Evolutionary conservation across 805 yeast genomes (phyloP).

Genomic region (Saturnispora ahearnii): DNA sequence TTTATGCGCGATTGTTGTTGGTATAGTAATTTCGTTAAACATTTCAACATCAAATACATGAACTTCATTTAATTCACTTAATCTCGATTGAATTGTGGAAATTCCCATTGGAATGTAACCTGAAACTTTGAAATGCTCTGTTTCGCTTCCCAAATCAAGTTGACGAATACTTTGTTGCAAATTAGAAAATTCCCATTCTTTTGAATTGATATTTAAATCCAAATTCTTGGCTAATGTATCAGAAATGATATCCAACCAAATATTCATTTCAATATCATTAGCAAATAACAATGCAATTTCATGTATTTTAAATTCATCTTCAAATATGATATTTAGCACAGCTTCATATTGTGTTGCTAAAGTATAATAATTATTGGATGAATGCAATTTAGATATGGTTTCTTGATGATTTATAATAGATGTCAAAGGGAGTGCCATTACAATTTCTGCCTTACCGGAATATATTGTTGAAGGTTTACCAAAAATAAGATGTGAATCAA

Average conservation of each 20-base stretch:
- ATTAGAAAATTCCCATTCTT: constrained; percentile 19
- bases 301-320: constrained; percentile 31
- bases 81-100: not conserved
- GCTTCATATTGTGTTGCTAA: constrained; percentile 25
- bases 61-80: not conserved
- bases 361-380: constrained; percentile 22
- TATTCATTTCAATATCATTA: constrained; percentile 26
- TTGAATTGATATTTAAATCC: constrained; percentile 6
- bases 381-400: constrained; percentile 9
- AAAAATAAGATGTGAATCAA: constrained; percentile 43
- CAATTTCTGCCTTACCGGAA: constrained; percentile 25
- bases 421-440: constrained; percentile 41
- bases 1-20: not conserved
- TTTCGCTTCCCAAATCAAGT: constrained; percentile 8
- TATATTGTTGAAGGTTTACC: constrained; percentile 21
- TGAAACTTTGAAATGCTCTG: constrained; percentile 8
- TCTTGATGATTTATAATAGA: constrained; percentile 16
- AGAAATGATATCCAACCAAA: constrained; percentile 33
- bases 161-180: constrained; percentile 13
- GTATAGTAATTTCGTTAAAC: not conserved
- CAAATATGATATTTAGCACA: constrained; percentile 39
- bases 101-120: constrained; percentile 6
- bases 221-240: constrained; percentile 4
- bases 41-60: constrained; percentile 4
- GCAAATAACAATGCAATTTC: constrained; percentile 36